Base-by-base conservation (phyloP, 2,329 filamentous ascomycete species). In the Colletotrichum destructivum region DNA sequence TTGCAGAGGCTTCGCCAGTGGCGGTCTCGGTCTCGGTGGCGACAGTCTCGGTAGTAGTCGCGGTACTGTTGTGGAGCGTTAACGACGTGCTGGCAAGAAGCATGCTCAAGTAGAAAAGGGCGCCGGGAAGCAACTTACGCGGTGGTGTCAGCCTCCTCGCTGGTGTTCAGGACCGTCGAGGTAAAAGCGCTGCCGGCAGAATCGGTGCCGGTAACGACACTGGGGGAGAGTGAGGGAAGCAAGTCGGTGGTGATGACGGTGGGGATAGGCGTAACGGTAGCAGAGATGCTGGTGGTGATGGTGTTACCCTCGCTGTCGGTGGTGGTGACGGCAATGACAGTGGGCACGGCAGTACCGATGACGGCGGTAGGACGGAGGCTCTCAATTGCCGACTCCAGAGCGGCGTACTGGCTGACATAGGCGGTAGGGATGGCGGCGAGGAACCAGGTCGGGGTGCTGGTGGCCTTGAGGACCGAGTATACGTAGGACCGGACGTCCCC, bases 371-470 rank as follows among this genome's bases (percentile, higher is more conserved):
- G 65, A 72, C 70, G 66, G 26, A 72, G 60, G 23, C 46, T 71
- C 40, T 73, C 69, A 15, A 80, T 74, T 55, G 79, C 76, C 44
- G 73, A 71, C 23, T 73, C 62, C 18, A 72, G 55, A 11, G 75
- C 66, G 44, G 42, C 61, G 35, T 65, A 70, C 42, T 72, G 70
- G 46, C 60, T 66, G 31, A 35, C 47, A 54, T 77, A 79, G 23
- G 71, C 71, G n/a, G 72, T 71, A 2, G 79, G 78, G 13, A 80
- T 61, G 13, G 77, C 78, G n/a, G 75, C 69, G 52, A 75, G 65
- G 62, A 78, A 77, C 77, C 78, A 80, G 3, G 51, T 47, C 11
- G 78, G 78, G 26, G 74, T 69, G 18, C 73, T 75, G 13, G 74
- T 74, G 11, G 76, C 78, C 16, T 74, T 74, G 38, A 81, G 70